These are phyloP conservation scores for Vigna unguiculata DNA, from an alignment of 306 rosid genomes.

Conservation along the genomic window DNA sequence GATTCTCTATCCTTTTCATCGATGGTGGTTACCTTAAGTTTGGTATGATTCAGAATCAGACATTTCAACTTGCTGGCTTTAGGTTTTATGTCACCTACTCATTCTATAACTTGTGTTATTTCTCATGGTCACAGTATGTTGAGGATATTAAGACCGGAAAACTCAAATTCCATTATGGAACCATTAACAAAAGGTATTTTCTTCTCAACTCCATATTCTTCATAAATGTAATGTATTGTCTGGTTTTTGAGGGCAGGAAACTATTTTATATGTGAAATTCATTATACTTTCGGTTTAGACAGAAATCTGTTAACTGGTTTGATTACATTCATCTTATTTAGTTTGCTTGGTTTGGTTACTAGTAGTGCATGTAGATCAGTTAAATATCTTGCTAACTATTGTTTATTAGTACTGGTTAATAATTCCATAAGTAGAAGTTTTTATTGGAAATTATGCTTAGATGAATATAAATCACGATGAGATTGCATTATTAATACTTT, in stretches of 20 bases:
- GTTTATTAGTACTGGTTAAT: neutral
- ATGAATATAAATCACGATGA: neutral
- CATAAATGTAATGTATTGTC: constrained; percentile 11
- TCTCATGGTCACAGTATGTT: constrained; percentile 67
- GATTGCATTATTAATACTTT: neutral
- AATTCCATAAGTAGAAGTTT: neutral
- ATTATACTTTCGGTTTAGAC: neutral
- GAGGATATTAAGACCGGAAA: constrained; percentile 84
- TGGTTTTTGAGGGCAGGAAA: constrained; percentile 26
- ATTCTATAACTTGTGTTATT: constrained; percentile 37
- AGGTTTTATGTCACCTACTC: constrained; percentile 28
- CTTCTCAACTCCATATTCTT: constrained; percentile 2
- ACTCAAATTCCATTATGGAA: constrained; percentile 84
- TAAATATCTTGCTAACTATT: neutral
- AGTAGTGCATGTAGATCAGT: constrained; percentile 15
- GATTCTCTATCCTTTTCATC: constrained; percentile 91
- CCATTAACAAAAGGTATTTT: constrained; percentile 80
- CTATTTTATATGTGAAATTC: constrained; percentile 1
- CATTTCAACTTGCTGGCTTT: constrained; percentile 9
- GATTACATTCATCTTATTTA: constrained; percentile 7
- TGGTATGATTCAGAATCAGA: constrained; percentile 61
- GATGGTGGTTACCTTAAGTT: constrained; percentile 87
- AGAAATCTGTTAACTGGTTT: constrained; percentile 24
- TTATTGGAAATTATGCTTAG: neutral
- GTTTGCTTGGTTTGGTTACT: constrained; percentile 34